Conservation (phyloP, 176 grass and related monocot genomes). For the Canna indica region DNA sequence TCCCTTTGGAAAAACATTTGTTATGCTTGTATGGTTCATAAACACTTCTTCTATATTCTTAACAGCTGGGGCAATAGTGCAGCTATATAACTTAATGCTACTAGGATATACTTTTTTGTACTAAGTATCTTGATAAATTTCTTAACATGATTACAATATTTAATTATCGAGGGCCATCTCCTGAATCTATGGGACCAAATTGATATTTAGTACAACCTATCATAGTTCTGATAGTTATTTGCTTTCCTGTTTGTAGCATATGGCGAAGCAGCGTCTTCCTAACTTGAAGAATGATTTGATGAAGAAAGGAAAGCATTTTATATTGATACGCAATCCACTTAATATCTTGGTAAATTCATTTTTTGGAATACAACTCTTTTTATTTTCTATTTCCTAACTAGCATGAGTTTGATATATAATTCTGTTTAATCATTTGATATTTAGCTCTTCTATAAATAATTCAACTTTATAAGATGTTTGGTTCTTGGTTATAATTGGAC, state of each 20-base stretch:
- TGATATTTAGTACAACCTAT: background rate
- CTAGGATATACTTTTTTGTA: background rate
- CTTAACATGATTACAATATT: background rate
- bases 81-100: background rate
- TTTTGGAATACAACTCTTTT: background rate
- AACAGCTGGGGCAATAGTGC: background rate
- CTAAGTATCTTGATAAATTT: background rate
- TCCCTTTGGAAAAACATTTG: background rate
- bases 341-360: slow-evolving; percentile 58
- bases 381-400: background rate
- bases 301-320: slow-evolving; percentile 96
- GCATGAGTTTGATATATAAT: background rate
- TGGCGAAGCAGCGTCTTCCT: slow-evolving; percentile 75
- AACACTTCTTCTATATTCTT: background rate
- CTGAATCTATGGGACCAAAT: no score
- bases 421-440: background rate
- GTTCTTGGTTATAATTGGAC: background rate
- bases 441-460: background rate
- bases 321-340: slow-evolving; percentile 83
- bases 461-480: background rate
- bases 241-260: slow-evolving; percentile 49
- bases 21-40: background rate
- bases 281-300: slow-evolving; percentile 58
- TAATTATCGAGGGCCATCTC: slow-evolving; percentile 3
- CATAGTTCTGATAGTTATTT: slow-evolving; percentile 3